Base-by-base conservation (phyloP, 305 asterid species). In the Fraxinus floribunda region DNA sequence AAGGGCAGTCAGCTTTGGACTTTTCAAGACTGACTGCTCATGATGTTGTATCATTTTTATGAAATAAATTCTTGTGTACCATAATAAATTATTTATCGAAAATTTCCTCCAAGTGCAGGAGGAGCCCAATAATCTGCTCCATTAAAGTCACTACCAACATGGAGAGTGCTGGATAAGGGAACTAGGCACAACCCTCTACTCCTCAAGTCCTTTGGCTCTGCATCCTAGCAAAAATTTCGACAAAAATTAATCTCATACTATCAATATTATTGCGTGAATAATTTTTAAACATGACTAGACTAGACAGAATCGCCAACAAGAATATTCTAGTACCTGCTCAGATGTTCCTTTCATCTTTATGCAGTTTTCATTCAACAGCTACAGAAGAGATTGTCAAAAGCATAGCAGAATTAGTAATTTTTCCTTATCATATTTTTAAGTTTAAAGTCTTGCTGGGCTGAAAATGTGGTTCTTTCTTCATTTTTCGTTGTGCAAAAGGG, bases 101-200 rank as follows among this genome's bases (percentile, higher is more conserved):
- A 89, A 81, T 91, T 88, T 32, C 91, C 89, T n/a, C 86, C 90
- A 10, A 91, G 83, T 13, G 87, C 81, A 0, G 91, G 83, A 4
- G 98, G 87, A 83, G 97, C 95, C 97, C 98, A 94, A 60, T 91
- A 94, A 88, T 94, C 95, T 18, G 95, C 93, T 55, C 92, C 94
- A 57, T 90, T 92, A 1, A 24, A 24, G 39, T 92, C 95, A 85
- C 88, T 91, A 82, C 92, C 98, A 64, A 94, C 91, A 66, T 92
- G 92, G 76, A 90, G 81, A 26, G 95, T 94, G 90, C 93, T 91
- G 16, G 95, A 90, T 74, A 91, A 68, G 30, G 98, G 98, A 84
- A 94, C 98, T 8, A 92, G 87, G 88, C 96, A 94, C 86, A 94
- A 77, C 78, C 98, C 97, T 89, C 95, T 90, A 84, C 93, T 92